Evolutionary conservation across 1,284 basidiomycete genomes (phyloP).

Genomic region (Trametes versicolor): DNA sequence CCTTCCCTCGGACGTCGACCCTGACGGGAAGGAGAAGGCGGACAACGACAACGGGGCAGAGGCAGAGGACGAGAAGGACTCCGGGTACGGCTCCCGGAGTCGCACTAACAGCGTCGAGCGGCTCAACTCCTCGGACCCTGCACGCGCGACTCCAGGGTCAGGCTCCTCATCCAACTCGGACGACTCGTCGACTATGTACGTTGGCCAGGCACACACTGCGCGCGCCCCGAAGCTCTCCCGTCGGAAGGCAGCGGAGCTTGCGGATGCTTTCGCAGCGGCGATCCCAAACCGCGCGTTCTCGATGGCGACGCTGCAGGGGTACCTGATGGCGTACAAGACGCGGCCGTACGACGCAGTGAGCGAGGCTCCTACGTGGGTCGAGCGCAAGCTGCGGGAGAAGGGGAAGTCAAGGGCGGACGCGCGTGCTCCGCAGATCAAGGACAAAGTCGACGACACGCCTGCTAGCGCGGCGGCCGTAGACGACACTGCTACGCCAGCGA

Average conservation of each 20-base stretch:
- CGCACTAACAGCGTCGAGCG: slow-evolving; percentile 13
- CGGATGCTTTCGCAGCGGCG: slow-evolving; percentile 61
- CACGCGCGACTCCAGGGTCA: slow-evolving; percentile 8
- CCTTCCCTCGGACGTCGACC: slow-evolving; percentile 47
- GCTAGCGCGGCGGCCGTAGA: background rate
- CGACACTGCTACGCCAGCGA: background rate
- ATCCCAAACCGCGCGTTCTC: slow-evolving; percentile 75
- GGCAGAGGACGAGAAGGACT: slow-evolving; percentile 31
- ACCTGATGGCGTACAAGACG: slow-evolving; percentile 76
- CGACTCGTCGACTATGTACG: slow-evolving; percentile 28
- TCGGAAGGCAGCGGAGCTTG: slow-evolving; percentile 53
- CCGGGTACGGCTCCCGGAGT: slow-evolving; percentile 28
- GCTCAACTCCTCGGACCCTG: slow-evolving; percentile 19
- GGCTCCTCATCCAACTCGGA: slow-evolving; percentile 26
- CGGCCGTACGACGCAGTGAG: slow-evolving; percentile 66
- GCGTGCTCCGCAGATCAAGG: background rate
- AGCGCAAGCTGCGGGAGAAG: slow-evolving; percentile 38
- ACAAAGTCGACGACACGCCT: background rate
- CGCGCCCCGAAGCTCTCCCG: slow-evolving; percentile 48
- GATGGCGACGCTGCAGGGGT: slow-evolving; percentile 81
- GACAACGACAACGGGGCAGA: slow-evolving; percentile 17
- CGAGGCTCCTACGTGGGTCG: slow-evolving; percentile 41
- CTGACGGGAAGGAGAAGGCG: slow-evolving; percentile 26
- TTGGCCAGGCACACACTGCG: slow-evolving; percentile 45
- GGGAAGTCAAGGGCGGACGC: slow-evolving; percentile 10